These are phyloP conservation scores for Limnanthes douglasii DNA, from an alignment of 345 rosid genomes.

Conservation along the genomic window DNA sequence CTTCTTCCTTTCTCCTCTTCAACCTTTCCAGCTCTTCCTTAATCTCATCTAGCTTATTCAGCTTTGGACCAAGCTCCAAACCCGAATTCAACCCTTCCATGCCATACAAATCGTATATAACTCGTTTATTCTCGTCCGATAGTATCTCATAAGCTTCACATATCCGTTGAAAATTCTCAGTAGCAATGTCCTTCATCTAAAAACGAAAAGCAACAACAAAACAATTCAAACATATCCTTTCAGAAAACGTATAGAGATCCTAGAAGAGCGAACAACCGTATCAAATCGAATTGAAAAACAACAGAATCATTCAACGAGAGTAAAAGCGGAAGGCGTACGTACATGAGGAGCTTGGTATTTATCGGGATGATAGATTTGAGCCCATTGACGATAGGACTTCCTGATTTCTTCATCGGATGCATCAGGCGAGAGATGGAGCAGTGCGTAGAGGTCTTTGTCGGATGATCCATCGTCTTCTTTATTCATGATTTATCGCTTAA, in stretches of 20 bases:
- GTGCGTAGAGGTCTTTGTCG: conserved; percentile 66
- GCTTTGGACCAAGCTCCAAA: conserved; percentile 76
- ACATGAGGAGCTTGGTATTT: conserved; percentile 71
- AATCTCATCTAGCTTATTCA: conserved; percentile 67
- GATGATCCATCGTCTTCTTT: conserved; percentile 24
- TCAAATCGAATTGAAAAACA: not conserved
- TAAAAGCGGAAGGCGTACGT: conserved; percentile 1
- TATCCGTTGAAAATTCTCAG: conserved; percentile 76
- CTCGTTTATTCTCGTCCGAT: conserved; percentile 69
- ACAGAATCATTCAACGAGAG: no score
- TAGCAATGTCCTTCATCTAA: conserved; percentile 90
- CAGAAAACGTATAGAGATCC: not conserved
- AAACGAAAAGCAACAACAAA: conserved; percentile 3
- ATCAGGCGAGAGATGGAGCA: conserved; percentile 75
- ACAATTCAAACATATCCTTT: conserved; percentile 13
- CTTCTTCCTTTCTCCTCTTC: conserved; percentile 44
- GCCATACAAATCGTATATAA: conserved; percentile 81
- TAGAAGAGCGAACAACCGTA: no score
- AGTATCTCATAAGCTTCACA: conserved; percentile 86
- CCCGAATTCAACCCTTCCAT: conserved; percentile 88
- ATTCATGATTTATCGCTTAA: conserved; percentile 8
- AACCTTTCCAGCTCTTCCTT: conserved; percentile 75
- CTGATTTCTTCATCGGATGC: conserved; percentile 90
- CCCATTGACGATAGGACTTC: conserved; percentile 87
- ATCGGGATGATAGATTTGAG: conserved; percentile 96